Evolutionary conservation across 176 grass and related monocot genomes (phyloP).

Genomic region (Dendrocalamus sinicus): DNA sequence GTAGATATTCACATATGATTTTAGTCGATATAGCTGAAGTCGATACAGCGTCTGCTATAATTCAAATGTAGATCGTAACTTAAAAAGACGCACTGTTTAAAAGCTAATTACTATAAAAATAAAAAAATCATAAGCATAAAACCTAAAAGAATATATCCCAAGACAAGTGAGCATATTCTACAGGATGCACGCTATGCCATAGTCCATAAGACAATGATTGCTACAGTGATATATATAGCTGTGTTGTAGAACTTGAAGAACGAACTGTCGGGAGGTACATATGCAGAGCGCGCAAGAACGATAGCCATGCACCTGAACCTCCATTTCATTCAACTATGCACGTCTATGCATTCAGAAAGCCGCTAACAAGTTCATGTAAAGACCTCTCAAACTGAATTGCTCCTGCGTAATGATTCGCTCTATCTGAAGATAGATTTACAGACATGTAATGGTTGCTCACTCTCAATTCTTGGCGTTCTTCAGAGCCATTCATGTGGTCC

Average conservation of each 20-base stretch:
- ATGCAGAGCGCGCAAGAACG: background rate
- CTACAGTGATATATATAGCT: background rate
- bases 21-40: too few relatives aligned
- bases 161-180: conserved; percentile 18
- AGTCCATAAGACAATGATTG: background rate
- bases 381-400: background rate
- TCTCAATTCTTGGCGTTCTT: background rate
- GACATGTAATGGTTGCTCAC: background rate
- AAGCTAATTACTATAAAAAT: too few relatives aligned
- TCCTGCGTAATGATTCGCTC: background rate
- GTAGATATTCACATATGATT: too few relatives aligned
- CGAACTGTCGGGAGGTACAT: background rate
- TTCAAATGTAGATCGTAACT: too few relatives aligned
- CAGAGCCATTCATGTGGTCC: background rate
- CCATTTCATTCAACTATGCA: background rate
- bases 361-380: background rate
- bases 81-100: too few relatives aligned
- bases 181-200: conserved; percentile 3
- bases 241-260: background rate
- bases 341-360: background rate
- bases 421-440: background rate
- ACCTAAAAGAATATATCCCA: too few relatives aligned
- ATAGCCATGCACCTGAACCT: background rate
- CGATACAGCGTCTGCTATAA: too few relatives aligned
- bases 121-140: too few relatives aligned